Conservation (phyloP, 768 basidiomycete species). For the Boletellus emodensis region DNA sequence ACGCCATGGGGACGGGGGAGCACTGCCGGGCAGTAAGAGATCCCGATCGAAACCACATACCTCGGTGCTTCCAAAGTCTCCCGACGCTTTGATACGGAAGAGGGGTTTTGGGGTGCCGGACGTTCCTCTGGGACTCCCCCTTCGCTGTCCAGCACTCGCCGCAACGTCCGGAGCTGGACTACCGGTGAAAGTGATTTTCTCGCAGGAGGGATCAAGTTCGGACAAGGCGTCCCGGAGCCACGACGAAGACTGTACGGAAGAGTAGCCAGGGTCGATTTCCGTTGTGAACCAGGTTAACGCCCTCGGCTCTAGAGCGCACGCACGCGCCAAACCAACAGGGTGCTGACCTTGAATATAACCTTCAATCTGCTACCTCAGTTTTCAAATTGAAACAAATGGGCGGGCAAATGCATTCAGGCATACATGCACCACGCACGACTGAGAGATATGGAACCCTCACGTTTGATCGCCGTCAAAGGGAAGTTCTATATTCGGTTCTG, state of each 20-base stretch:
- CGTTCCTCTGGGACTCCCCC: constrained; percentile 6
- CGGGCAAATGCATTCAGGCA: constrained; percentile 3
- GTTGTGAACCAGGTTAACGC: neutral
- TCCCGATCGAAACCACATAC: constrained; percentile 34
- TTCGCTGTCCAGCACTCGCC: constrained; percentile 6
- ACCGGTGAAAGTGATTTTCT: constrained; percentile 79
- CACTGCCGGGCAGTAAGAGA: neutral
- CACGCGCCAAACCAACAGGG: neutral
- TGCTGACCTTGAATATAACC: constrained; percentile 76
- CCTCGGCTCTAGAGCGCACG: neutral
- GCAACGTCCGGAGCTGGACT: constrained; percentile 48
- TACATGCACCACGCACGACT: constrained; percentile 1
- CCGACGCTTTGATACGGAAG: constrained; percentile 76
- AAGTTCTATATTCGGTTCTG: constrained; percentile 78
- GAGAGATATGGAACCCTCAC: constrained; percentile 31
- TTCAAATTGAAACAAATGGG: neutral
- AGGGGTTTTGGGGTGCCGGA: constrained; percentile 43
- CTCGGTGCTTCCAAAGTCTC: constrained; percentile 83
- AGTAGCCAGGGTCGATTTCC: neutral
- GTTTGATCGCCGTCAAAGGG: constrained; percentile 67
- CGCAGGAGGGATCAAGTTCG: constrained; percentile 86
- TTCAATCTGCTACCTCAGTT: constrained; percentile 54
- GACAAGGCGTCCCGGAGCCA: constrained; percentile 92
- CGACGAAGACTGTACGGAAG: constrained; percentile 57
- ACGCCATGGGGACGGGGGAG: neutral